Evolutionary conservation across 2,329 filamentous ascomycete genomes (phyloP), one percentile per base, ranked within the genome.

Genomic region (Thielaviopsis cerberus): DNA sequence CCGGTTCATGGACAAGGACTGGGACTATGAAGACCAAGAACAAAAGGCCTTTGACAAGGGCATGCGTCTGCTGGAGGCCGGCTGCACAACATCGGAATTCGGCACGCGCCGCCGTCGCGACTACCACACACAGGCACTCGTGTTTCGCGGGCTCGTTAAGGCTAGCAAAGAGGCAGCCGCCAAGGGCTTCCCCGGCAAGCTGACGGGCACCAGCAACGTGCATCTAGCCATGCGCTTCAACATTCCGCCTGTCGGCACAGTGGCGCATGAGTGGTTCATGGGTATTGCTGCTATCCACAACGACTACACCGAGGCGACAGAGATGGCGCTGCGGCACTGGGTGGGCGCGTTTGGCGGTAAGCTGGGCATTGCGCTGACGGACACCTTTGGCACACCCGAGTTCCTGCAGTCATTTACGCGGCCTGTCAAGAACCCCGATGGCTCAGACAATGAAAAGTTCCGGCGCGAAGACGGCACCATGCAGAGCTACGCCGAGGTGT

Each of bases 211-310:
- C 0, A 97, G 90, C 69, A 98, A 98, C 66, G 92, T 98, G 3
- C 91, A 97, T 68, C 81, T 98, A 63, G 92, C 92, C 11, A 95
- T 94, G 88, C 85, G 88, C 65, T 91, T 94, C 70, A 82, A 81
- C 51, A 81, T 96, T 52, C 73, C 81, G 3, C 89, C 92, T 0
- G 80, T 97, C 13, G 92, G 92, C 4, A 98, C 92, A 0, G 79
- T 82, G 1, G 92, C 92, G 0, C 92, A 98, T 67, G 92, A 98
- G 72, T 98, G 92, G 92, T 97, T 96, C 74, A 98, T 98, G 92
- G 90, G 88, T 50, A 91, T 94, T 62, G 92, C 92, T 0, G 90
- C 92, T 45, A 88, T 96, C 64, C 87, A 85, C 4, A 78, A 88
- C 62, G 80, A 96, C 70, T 98, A 98, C 67, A 78, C 81, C 64